phyloP scores from a whole-genome alignment of 2,329 filamentous ascomycete genomes.

The Alternaria atra region DNA sequence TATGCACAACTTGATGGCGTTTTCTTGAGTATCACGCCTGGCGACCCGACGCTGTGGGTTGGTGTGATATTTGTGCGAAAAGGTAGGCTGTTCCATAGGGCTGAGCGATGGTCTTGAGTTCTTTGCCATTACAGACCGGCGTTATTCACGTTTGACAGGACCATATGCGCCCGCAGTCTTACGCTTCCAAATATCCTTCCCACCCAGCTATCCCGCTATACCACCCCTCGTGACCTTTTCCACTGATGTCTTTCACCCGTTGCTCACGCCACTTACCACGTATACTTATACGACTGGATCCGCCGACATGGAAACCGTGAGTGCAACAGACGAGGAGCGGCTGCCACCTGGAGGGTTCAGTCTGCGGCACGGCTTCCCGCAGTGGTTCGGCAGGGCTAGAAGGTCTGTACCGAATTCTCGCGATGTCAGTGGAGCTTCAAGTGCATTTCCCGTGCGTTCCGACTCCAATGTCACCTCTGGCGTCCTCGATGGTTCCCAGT shows the following conservation, averaged over 20 bases:
- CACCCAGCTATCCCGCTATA: conserved; percentile 77
- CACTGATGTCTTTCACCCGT: conserved; percentile 93
- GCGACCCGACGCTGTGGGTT: conserved; percentile 83
- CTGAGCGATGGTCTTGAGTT: conserved; percentile 22
- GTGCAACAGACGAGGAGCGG: conserved; percentile 82
- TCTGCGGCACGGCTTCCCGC: conserved; percentile 86
- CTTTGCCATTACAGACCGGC: conserved; percentile 6
- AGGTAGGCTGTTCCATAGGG: conserved; percentile 63
- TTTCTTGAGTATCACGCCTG: conserved; percentile 84
- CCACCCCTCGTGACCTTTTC: conserved; percentile 88
- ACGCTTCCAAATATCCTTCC: conserved; percentile 90
- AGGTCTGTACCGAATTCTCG: conserved; percentile 42
- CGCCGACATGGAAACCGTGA: conserved; percentile 79
- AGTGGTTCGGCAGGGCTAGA: conserved; percentile 74
- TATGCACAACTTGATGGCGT: conserved; percentile 85
- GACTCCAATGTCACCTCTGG: conserved; percentile 17
- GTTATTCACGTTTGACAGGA: conserved; percentile 63
- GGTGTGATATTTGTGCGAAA: conserved; percentile 91
- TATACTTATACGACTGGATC: conserved; percentile 86
- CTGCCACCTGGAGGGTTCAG: conserved; percentile 91
- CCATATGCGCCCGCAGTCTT: conserved; percentile 89
- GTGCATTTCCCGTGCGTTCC: conserved; percentile 29
- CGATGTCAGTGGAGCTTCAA: conserved; percentile 43
- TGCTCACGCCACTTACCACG: conserved; percentile 91
- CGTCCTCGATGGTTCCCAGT: conserved; percentile 6